Conservation (phyloP, 2,329 filamentous ascomycete species). For the Exophiala phaeomuriformis region DNA sequence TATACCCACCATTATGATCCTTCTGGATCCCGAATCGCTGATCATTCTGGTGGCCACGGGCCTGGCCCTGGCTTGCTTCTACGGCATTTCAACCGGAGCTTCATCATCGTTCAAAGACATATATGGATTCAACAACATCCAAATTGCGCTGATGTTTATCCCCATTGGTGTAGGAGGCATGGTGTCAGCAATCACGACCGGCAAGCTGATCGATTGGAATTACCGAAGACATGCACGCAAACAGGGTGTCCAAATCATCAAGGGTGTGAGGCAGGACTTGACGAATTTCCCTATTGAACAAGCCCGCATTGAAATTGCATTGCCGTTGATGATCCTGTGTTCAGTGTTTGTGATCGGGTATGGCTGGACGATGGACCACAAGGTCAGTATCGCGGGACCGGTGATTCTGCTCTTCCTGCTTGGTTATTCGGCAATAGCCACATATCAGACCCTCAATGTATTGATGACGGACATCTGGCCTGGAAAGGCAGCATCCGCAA, state of each 20-base stretch:
- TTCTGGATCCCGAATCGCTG: constrained; percentile 32
- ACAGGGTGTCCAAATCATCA: constrained; percentile 29
- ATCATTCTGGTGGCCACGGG: constrained; percentile 27
- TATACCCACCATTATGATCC: constrained; percentile 32
- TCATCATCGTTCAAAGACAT: constrained; percentile 40
- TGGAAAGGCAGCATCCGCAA: constrained; percentile 30
- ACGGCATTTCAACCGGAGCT: constrained; percentile 39
- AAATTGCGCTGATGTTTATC: constrained; percentile 35
- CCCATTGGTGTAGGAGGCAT: constrained; percentile 26
- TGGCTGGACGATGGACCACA: constrained; percentile 37
- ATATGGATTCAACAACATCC: constrained; percentile 42
- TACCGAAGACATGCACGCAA: constrained; percentile 34
- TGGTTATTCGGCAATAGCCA: constrained; percentile 11
- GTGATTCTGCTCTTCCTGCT: constrained; percentile 22
- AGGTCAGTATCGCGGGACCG: constrained; percentile 32
- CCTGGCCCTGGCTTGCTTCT: constrained; percentile 33
- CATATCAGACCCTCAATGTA: constrained; percentile 13
- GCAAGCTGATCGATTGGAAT: constrained; percentile 34
- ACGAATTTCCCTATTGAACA: constrained; percentile 39
- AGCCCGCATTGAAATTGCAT: constrained; percentile 38
- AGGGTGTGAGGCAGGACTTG: constrained; percentile 23
- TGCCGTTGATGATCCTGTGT: constrained; percentile 34
- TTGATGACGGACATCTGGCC: constrained; percentile 17
- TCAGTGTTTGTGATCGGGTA: constrained; percentile 34
- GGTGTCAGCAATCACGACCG: constrained; percentile 22